These are phyloP conservation scores for Barnettozyma botsteinii DNA, from an alignment of 805 yeast genomes.

Conservation along the genomic window DNA sequence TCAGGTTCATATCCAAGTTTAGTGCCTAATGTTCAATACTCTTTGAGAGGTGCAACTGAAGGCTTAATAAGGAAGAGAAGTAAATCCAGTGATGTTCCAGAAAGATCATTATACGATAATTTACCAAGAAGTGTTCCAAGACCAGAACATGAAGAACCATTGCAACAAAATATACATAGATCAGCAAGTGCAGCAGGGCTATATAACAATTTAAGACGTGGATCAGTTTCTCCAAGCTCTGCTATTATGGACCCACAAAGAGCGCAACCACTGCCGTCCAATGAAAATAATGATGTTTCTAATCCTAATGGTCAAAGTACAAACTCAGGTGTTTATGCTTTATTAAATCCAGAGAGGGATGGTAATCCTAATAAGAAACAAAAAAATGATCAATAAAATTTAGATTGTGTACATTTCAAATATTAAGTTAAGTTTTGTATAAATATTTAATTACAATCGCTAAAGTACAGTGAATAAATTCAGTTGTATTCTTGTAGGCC, in stretches of 20 bases:
- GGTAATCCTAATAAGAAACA: conserved; percentile 10
- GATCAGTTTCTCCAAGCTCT: conserved; percentile 3
- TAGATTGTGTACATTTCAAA: too few relatives aligned
- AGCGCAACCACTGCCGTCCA: neutral
- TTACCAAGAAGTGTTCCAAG: conserved; percentile 22
- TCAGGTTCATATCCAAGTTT: conserved; percentile 22
- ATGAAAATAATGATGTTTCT: neutral
- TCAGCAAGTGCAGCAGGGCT: neutral
- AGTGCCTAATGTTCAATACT: conserved; percentile 14
- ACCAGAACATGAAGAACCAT: conserved; percentile 7
- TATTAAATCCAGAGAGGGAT: conserved; percentile 23
- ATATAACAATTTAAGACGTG: neutral
- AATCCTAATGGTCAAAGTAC: neutral
- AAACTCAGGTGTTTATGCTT: conserved; percentile 22
- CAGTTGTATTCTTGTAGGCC: too few relatives aligned
- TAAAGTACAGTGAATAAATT: too few relatives aligned
- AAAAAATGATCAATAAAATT: too few relatives aligned
- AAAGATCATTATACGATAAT: conserved; percentile 8
- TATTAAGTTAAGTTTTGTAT: too few relatives aligned
- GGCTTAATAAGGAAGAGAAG: conserved; percentile 19
- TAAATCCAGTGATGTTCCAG: conserved; percentile 16
- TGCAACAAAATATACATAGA: neutral
- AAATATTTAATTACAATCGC: too few relatives aligned
- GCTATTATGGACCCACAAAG: neutral
- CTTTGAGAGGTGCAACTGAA: conserved; percentile 8